These are phyloP conservation scores for Raphanus sativus DNA, from an alignment of 345 rosid species.

Conservation along the genomic window DNA sequence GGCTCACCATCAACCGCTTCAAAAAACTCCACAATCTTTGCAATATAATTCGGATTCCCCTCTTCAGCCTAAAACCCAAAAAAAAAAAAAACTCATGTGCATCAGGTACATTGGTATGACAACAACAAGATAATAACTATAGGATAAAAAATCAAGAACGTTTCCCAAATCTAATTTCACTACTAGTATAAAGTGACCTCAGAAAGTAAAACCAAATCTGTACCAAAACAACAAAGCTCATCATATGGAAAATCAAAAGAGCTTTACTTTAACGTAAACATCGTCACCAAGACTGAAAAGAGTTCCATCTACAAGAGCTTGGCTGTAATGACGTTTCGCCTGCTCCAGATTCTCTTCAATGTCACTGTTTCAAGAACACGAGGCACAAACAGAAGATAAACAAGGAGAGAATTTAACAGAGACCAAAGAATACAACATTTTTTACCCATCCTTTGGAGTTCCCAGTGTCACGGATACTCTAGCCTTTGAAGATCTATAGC, in stretches of 20 bases:
- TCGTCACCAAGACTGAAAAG: slow-evolving; percentile 33
- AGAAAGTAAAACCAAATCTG: background rate
- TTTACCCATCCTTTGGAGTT: slow-evolving; percentile 3
- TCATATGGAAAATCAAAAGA: too few relatives aligned
- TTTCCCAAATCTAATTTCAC: background rate
- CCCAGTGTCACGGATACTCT: background rate
- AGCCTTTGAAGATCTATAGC: slow-evolving; percentile 9
- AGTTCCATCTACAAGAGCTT: slow-evolving; percentile 39
- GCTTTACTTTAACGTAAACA: slow-evolving; percentile 40
- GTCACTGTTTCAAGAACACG: slow-evolving; percentile 12
- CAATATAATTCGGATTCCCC: slow-evolving; percentile 39
- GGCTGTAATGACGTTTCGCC: slow-evolving; percentile 36
- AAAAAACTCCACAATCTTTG: slow-evolving; percentile 24
- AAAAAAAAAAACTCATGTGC: background rate
- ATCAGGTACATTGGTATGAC: background rate
- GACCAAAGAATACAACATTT: too few relatives aligned
- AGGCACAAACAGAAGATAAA: background rate
- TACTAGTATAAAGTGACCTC: background rate
- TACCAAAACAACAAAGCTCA: background rate
- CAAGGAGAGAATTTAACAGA: background rate
- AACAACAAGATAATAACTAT: background rate
- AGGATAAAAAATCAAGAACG: background rate
- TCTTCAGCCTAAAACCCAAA: slow-evolving; percentile 23
- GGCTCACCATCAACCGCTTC: background rate
- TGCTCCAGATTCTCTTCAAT: slow-evolving; percentile 21